Percentiles rank a stretch among this genome's conserved stretches.
phyloP scores from a whole-genome alignment of 371 early-diverging fungal genomes.

The Syncephalastrum racemosum region DNA sequence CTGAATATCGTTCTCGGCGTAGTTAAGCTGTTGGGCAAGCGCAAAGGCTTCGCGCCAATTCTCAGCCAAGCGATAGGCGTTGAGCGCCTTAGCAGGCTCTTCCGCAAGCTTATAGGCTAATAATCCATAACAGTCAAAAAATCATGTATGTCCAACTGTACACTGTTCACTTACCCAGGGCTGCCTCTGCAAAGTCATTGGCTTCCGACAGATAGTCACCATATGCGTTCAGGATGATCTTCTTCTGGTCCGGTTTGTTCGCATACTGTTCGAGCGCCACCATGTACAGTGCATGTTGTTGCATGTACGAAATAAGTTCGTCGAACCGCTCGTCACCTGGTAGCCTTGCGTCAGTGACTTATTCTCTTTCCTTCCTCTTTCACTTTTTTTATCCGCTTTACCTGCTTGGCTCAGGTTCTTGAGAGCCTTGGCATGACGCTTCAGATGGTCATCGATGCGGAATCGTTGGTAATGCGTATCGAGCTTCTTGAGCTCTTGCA shows the following conservation, averaged over 20 bases:
- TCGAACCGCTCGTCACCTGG: constrained; percentile 62
- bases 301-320: constrained; percentile 65
- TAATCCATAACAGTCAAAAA: constrained; percentile 8
- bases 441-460: constrained; percentile 86
- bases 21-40: constrained; percentile 64
- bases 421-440: constrained; percentile 70
- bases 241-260: constrained; percentile 38
- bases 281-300: constrained; percentile 64
- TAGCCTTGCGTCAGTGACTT: constrained; percentile 3
- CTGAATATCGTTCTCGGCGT: constrained; percentile 46
- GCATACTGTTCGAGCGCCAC: constrained; percentile 62
- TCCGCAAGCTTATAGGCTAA: constrained; percentile 68
- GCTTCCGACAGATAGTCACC: constrained; percentile 63
- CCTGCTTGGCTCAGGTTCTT: constrained; percentile 67
- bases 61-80: constrained; percentile 64
- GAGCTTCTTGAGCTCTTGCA: constrained; percentile 77
- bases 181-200: constrained; percentile 72
- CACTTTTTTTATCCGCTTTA: constrained; percentile 5
- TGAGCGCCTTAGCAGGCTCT: constrained; percentile 60
- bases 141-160: constrained; percentile 3
- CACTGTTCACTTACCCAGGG: constrained; percentile 35
- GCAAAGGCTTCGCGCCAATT: constrained; percentile 73
- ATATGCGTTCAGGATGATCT: constrained; percentile 57
- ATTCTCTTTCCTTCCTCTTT: neutral
- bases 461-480: constrained; percentile 77